phyloP scores from a whole-genome alignment of 2,329 filamentous ascomycete genomes.

The Ophidiomyces ophidiicola region DNA sequence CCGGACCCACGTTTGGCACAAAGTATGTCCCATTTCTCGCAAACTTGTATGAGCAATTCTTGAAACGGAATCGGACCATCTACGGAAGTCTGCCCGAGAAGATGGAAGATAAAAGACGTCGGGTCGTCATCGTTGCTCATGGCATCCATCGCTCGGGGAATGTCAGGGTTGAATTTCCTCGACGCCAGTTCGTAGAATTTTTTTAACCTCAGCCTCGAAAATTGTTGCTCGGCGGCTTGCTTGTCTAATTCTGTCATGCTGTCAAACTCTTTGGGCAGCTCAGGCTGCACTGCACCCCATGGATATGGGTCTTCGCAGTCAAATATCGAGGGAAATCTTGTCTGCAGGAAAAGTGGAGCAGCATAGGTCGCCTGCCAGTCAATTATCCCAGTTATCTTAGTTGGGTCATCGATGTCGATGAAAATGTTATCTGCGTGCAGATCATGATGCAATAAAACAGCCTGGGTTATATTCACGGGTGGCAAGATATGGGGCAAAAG shows the following conservation, averaged over 20 bases:
- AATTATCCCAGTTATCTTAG: slow-evolving; percentile 20
- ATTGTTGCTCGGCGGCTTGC: slow-evolving; percentile 8
- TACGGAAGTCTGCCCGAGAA: slow-evolving; percentile 15
- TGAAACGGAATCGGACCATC: slow-evolving; percentile 17
- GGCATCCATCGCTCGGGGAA: slow-evolving; percentile 17
- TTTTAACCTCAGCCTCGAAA: slow-evolving; percentile 15
- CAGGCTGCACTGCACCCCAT: slow-evolving; percentile 19
- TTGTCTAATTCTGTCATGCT: slow-evolving; percentile 15
- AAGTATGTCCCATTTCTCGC: slow-evolving; percentile 19
- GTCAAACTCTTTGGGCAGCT: slow-evolving; percentile 20
- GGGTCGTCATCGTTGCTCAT: slow-evolving; percentile 18
- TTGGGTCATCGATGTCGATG: slow-evolving; percentile 19
- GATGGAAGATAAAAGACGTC: slow-evolving; percentile 18
- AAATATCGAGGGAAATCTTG: slow-evolving; percentile 19
- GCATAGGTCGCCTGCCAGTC: slow-evolving; percentile 21
- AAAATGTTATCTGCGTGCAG: slow-evolving; percentile 28
- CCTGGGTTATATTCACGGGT: slow-evolving; percentile 8
- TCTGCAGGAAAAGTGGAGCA: slow-evolving; percentile 21
- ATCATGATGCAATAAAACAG: slow-evolving; percentile 18
- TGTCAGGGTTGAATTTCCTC: slow-evolving; percentile 18
- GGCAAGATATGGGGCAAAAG: slow-evolving; percentile 18
- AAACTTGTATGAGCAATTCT: slow-evolving; percentile 21
- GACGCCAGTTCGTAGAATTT: slow-evolving; percentile 20
- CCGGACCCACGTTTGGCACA: slow-evolving; percentile 8
- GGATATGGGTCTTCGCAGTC: slow-evolving; percentile 19